These are phyloP conservation scores for Fusarium haematococcum DNA, from an alignment of 2,329 filamentous ascomycete genomes.

Conservation along the genomic window DNA sequence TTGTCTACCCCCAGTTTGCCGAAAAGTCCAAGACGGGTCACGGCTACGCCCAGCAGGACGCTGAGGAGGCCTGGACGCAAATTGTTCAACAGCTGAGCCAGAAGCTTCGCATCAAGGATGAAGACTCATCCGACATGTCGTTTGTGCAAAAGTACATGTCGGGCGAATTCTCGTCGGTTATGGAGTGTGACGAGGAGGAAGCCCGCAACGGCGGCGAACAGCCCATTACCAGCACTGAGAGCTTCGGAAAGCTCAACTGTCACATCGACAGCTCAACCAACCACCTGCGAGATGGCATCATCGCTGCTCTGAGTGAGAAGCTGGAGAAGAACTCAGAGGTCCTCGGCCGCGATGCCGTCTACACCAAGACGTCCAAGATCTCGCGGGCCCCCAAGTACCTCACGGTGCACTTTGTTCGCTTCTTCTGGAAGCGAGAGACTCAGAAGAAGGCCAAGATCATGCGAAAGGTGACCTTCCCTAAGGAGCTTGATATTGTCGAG, in stretches of 20 bases:
- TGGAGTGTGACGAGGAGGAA: slow-evolving; percentile 85
- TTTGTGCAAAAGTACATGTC: slow-evolving; percentile 94
- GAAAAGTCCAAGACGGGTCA: slow-evolving; percentile 85
- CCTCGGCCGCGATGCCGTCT: slow-evolving; percentile 81
- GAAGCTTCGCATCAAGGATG: slow-evolving; percentile 76
- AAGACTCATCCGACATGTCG: slow-evolving; percentile 65
- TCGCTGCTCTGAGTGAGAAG: slow-evolving; percentile 84
- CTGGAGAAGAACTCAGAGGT: slow-evolving; percentile 89
- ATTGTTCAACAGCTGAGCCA: slow-evolving; percentile 86
- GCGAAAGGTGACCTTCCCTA: slow-evolving; percentile 96
- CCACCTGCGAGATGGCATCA: slow-evolving; percentile 89
- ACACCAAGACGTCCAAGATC: slow-evolving; percentile 93
- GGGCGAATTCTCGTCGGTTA: slow-evolving; percentile 80
- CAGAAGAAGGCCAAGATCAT: slow-evolving; percentile 99
- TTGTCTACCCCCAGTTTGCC: slow-evolving; percentile 90
- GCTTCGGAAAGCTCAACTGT: slow-evolving; percentile 94
- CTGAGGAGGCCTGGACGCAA: slow-evolving; percentile 98
- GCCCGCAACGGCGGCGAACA: slow-evolving; percentile 82
- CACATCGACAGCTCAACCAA: slow-evolving; percentile 91
- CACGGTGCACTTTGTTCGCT: slow-evolving; percentile 96
- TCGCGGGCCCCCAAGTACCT: slow-evolving; percentile 93
- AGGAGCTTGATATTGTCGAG: slow-evolving; percentile 91
- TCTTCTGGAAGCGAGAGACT: slow-evolving; percentile 96
- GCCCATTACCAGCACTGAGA: slow-evolving; percentile 74
- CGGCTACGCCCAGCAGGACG: slow-evolving; percentile 97